Evolutionary conservation across 2,329 filamentous ascomycete genomes (phyloP).

Genomic region (Trichoderma oligosporum): DNA sequence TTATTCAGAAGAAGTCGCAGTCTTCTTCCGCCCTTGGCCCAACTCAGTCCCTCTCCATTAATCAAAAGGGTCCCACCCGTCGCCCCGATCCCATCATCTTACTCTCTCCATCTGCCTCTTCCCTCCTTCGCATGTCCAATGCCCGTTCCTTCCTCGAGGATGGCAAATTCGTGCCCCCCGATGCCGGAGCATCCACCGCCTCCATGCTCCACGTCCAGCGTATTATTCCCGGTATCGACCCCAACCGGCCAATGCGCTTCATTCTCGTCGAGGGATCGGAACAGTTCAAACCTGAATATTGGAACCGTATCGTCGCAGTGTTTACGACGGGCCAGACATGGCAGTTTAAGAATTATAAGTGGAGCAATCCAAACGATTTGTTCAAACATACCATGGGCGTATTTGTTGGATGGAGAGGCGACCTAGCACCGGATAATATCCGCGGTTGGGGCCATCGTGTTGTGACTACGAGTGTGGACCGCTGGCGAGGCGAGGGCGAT

Average conservation of each 20-base stretch:
- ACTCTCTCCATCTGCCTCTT: conserved; percentile 91
- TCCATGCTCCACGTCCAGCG: conserved; percentile 87
- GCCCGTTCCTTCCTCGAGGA: conserved; percentile 89
- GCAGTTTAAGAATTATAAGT: conserved; percentile 99
- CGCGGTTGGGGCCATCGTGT: conserved; percentile 84
- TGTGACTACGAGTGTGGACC: conserved; percentile 73
- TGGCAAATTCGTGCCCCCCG: conserved; percentile 75
- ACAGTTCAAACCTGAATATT: conserved; percentile 97
- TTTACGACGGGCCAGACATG: conserved; percentile 97
- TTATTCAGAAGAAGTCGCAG: conserved; percentile 62
- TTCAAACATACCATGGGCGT: conserved; percentile 86
- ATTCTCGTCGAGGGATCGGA: conserved; percentile 91
- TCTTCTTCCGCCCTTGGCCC: conserved; percentile 38
- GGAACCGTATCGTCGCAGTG: conserved; percentile 89
- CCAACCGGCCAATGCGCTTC: conserved; percentile 75
- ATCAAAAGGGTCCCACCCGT: conserved; percentile 49
- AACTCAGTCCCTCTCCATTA: conserved; percentile 49
- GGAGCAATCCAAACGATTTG: conserved; percentile 81
- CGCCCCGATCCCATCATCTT: conserved; percentile 86
- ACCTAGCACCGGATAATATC: conserved; percentile 72
- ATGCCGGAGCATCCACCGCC: conserved; percentile 62
- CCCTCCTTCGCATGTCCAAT: conserved; percentile 90
- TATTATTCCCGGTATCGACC: conserved; percentile 65
- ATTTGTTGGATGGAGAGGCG: conserved; percentile 87
- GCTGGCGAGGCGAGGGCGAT: conserved; percentile 61